Evolutionary conservation across 768 basidiomycete species (phyloP), one percentile per base, ranked within the genome.

Genomic region (Suillus brevipes): DNA sequence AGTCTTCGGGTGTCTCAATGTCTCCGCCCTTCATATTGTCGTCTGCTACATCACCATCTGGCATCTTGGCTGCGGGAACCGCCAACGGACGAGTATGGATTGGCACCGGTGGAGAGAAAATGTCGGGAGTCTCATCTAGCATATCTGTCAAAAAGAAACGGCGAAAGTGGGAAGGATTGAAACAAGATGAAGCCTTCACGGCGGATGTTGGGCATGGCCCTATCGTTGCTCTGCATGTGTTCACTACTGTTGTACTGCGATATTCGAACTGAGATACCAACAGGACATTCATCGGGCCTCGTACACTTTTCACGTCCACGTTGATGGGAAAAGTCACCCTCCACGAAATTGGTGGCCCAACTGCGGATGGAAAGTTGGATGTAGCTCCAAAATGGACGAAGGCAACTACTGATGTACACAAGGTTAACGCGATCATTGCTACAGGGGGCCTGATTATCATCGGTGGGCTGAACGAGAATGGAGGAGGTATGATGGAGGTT

Each of bases 11-110:
- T 1, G 79, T 89, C 64, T 81, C 85, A 0, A 76, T 93, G 31
- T 87, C 91, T 2, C 91, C 91, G 1, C 90, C 92, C 1, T 95
- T 94, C 72, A 77, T 94, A 60, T 81, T 87, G 73, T 88, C 84
- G 28, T 77, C 85, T 49, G 80, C 89, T 1, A 71, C 94, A 36
- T 88, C 88, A 4, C 64, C 81, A 0, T 81, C 78, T 5, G 91
- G 89, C 0, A 71, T 87, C 38, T 71, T 93, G 20, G 90, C 87
- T 16, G 89, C 86, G 7, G 87, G 90, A 6, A 90, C 88, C 1
- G 92, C 91, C 10, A 90, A 94, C 71, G 92, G 92, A 4, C 84
- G 85, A 45, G 71, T 94, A 6, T 87, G 86, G 80, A 68, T 92
- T 31, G 90, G 91, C 14, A 82, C 83, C 12, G 86, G 91, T 4